phyloP scores from a whole-genome alignment of 2,329 filamentous ascomycete species.

The Rasamsonia emersonii region DNA sequence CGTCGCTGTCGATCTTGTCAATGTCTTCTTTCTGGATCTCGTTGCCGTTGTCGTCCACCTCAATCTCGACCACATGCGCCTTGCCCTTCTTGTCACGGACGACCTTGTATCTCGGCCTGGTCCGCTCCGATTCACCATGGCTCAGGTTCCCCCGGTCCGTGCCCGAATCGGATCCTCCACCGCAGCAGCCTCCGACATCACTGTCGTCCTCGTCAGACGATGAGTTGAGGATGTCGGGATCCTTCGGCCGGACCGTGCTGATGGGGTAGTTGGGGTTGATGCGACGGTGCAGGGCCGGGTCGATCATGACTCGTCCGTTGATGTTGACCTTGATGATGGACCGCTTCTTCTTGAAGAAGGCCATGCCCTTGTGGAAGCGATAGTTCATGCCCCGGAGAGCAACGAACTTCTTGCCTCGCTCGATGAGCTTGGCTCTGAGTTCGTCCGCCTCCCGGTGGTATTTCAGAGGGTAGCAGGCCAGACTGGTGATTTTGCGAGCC shows the following conservation, averaged over 20 bases:
- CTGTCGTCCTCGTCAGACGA: slow-evolving; percentile 32
- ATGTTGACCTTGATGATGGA: slow-evolving; percentile 70
- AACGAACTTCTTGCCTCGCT: slow-evolving; percentile 78
- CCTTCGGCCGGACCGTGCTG: slow-evolving; percentile 63
- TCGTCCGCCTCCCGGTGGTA: slow-evolving; percentile 67
- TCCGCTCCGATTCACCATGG: slow-evolving; percentile 24
- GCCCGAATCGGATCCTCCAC: slow-evolving; percentile 24
- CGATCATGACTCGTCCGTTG: slow-evolving; percentile 81
- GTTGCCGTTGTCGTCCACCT: slow-evolving; percentile 47
- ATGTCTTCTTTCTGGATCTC: slow-evolving; percentile 51
- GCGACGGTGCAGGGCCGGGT: slow-evolving; percentile 70
- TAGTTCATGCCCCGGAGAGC: slow-evolving; percentile 75
- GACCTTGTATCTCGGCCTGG: slow-evolving; percentile 42
- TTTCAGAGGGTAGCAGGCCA: slow-evolving; percentile 66
- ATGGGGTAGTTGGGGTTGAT: slow-evolving; percentile 81
- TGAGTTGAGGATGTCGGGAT: slow-evolving; percentile 52
- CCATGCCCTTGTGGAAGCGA: slow-evolving; percentile 72
- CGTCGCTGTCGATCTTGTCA: slow-evolving; percentile 41
- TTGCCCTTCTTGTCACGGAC: slow-evolving; percentile 46
- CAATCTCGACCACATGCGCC: slow-evolving; percentile 45
- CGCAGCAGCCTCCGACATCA: slow-evolving; percentile 30
- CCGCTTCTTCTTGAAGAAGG: slow-evolving; percentile 75
- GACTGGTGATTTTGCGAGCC: slow-evolving; percentile 69
- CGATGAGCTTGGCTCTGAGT: slow-evolving; percentile 59
- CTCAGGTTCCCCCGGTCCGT: slow-evolving; percentile 31